A percentile compares a stretch with the other conserved stretches of the same genome.
These are phyloP conservation scores for Arachnomyces sp. DNA, from an alignment of 2,329 filamentous ascomycete genomes.

Conservation along the genomic window DNA sequence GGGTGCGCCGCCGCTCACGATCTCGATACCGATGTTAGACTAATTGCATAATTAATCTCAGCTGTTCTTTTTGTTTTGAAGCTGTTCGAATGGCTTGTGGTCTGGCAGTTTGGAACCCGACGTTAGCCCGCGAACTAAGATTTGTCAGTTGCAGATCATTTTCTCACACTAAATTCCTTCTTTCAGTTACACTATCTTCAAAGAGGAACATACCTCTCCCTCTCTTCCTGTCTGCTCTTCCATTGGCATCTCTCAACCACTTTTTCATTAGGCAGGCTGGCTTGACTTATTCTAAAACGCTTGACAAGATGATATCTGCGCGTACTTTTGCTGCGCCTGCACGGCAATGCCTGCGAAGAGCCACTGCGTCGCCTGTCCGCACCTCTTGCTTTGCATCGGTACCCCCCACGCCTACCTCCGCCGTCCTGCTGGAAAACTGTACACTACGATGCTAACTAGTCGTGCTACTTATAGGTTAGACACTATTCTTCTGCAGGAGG, in stretches of 20 bases:
- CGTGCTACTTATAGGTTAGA: constrained; percentile 46
- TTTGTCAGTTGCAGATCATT: constrained; percentile 3
- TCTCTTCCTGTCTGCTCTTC: constrained; percentile 11
- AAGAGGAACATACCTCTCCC: constrained; percentile 10
- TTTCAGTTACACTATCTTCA: constrained; percentile 15
- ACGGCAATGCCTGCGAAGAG: constrained; percentile 70
- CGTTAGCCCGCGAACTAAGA: neutral
- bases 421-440: neutral
- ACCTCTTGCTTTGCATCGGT: constrained; percentile 30
- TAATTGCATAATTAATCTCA: no score
- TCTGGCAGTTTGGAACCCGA: no score
- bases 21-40: no score
- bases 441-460: constrained; percentile 15
- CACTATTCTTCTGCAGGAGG: constrained; percentile 48
- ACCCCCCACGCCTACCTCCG: neutral
- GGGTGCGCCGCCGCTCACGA: no score
- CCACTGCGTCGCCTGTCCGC: constrained; percentile 42
- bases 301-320: constrained; percentile 68
- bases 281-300: constrained; percentile 14
- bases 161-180: constrained; percentile 7
- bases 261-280: constrained; percentile 8
- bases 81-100: no score
- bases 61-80: neutral
- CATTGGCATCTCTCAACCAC: constrained; percentile 18
- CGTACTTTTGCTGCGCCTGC: constrained; percentile 69